Evolutionary conservation across 2,329 filamentous ascomycete species (phyloP).

Genomic region (Fusarium bulbicola): DNA sequence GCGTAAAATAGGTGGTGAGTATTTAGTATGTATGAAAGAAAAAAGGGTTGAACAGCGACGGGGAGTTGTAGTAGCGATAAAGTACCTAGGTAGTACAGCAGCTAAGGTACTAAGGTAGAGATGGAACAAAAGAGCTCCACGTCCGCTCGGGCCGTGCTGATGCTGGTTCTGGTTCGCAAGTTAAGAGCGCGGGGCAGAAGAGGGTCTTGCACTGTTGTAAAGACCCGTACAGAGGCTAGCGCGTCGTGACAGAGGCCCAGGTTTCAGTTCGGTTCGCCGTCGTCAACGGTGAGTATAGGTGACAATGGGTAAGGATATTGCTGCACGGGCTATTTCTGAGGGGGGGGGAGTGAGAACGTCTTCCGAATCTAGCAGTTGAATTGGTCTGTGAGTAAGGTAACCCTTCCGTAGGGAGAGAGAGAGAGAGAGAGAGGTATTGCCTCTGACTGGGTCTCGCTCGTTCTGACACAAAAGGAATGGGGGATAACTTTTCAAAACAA

Average conservation of each 20-base stretch:
- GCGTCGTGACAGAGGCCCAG: slow-evolving; percentile 38
- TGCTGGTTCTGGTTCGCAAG: slow-evolving; percentile 23
- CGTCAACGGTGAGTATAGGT: slow-evolving; percentile 41
- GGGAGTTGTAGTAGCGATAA: slow-evolving; percentile 10
- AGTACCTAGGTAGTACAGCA: background rate
- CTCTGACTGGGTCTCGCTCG: background rate
- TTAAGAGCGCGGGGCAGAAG: slow-evolving; percentile 37
- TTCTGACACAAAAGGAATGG: background rate
- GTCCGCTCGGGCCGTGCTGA: slow-evolving; percentile 37
- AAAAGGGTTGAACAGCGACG: slow-evolving; percentile 11
- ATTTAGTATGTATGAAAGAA: background rate
- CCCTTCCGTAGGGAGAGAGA: background rate
- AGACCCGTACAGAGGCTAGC: slow-evolving; percentile 20
- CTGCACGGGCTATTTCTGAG: slow-evolving; percentile 27
- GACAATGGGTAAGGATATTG: slow-evolving; percentile 31
- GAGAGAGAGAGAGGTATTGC: background rate
- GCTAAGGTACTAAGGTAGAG: slow-evolving; percentile 2
- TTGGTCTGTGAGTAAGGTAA: background rate
- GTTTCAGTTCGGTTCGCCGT: slow-evolving; percentile 44
- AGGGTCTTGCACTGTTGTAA: slow-evolving; percentile 15
- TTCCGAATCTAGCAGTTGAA: background rate
- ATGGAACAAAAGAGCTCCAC: slow-evolving; percentile 35
- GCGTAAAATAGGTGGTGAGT: background rate
- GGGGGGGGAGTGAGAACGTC: background rate
- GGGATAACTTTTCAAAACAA: slow-evolving; percentile 17